Percentiles rank a stretch among this genome's conserved stretches.
These are phyloP conservation scores for Inga laurina DNA, from an alignment of 306 rosid genomes.

Conservation along the genomic window DNA sequence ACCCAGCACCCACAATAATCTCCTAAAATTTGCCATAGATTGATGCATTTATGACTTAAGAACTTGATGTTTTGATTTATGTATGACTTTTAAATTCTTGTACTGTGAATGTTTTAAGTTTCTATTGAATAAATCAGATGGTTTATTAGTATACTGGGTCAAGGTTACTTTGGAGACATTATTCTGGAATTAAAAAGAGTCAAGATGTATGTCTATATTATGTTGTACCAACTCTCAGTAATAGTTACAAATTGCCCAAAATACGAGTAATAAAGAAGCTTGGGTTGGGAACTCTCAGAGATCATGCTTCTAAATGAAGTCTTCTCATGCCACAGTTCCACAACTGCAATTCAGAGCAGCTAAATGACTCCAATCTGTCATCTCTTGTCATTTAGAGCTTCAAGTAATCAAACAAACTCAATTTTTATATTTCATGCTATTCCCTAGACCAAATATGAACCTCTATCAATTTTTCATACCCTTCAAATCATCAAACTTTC, in stretches of 20 bases:
- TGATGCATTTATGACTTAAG: not conserved
- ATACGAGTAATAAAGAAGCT: not conserved
- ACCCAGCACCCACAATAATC: not conserved
- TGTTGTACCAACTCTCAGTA: not conserved
- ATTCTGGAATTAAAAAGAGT: not conserved
- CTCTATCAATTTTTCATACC: not conserved
- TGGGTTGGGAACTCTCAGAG: not conserved
- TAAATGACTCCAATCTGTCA: not conserved
- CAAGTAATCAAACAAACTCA: not conserved
- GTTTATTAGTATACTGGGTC: not conserved
- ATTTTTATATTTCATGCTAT: not conserved
- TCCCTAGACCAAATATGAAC: not conserved
- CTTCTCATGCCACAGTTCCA: not conserved
- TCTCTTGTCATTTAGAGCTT: not conserved
- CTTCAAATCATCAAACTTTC: not conserved
- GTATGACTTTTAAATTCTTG: not conserved
- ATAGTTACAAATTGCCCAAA: not conserved
- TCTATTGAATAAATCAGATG: not conserved
- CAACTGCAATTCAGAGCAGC: not conserved
- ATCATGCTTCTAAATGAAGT: not conserved
- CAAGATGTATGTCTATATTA: not conserved
- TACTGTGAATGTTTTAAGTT: not conserved
- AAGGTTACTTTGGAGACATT: not conserved
- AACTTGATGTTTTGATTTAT: not conserved
- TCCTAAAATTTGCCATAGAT: not conserved